Evolutionary conservation across 805 yeast species (phyloP).

Genomic region (Cyberlindnera euphorbiae): DNA sequence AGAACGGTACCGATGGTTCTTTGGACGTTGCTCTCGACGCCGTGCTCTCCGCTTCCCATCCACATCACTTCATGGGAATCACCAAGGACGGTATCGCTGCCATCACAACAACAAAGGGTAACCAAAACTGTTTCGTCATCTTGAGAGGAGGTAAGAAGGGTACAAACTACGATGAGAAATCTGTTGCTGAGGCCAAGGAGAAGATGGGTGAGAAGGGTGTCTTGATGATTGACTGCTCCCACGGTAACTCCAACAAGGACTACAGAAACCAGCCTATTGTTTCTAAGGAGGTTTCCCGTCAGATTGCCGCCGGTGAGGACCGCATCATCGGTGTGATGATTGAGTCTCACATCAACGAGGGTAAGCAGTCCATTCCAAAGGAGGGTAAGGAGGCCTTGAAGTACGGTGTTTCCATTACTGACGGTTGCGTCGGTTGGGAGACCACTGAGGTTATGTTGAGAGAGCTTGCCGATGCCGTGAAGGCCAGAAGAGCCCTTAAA

Average conservation of each 20-base stretch:
- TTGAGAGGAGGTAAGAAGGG: conserved; percentile 94
- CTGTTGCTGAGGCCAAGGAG: conserved; percentile 71
- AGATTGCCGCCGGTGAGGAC: conserved; percentile 75
- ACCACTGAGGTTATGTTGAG: conserved; percentile 77
- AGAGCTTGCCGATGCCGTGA: conserved; percentile 78
- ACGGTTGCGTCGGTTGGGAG: conserved; percentile 93
- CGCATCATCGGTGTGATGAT: conserved; percentile 91
- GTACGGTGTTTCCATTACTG: conserved; percentile 96
- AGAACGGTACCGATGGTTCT: conserved; percentile 97
- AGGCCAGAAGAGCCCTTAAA: conserved; percentile 59
- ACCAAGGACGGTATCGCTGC: conserved; percentile 97
- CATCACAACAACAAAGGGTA: conserved; percentile 93
- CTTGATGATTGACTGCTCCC: conserved; percentile 96
- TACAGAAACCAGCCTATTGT: conserved; percentile 94
- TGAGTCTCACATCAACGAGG: conserved; percentile 88
- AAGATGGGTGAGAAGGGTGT: conserved; percentile 46
- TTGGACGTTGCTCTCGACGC: conserved; percentile 93
- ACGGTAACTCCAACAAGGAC: conserved; percentile 94
- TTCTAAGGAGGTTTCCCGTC: conserved; percentile 75
- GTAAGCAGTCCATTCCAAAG: conserved; percentile 81
- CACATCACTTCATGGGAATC: conserved; percentile 96
- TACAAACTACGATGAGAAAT: conserved; percentile 82
- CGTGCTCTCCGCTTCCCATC: conserved; percentile 81
- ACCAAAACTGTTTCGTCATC: conserved; percentile 88
- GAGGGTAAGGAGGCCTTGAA: conserved; percentile 74